phyloP scores from a whole-genome alignment of 495 filamentous ascomycete genomes.

The Penicillium lividum region DNA sequence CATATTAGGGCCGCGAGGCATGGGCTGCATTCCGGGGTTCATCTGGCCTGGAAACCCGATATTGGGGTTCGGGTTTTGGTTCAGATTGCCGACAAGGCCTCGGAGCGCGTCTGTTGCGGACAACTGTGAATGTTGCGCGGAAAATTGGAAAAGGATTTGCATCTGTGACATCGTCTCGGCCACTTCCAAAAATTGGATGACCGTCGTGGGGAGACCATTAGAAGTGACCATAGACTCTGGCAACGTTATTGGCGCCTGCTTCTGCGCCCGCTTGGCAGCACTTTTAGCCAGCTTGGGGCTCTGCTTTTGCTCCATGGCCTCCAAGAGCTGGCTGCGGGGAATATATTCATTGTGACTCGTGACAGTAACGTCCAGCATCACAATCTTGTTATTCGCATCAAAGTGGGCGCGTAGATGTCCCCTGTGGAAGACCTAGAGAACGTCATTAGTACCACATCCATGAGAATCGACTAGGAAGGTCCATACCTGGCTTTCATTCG shows the following conservation, averaged over 20 bases:
- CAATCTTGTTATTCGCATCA: slow-evolving; percentile 67
- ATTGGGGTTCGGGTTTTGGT: slow-evolving; percentile 35
- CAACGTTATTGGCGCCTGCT: slow-evolving; percentile 57
- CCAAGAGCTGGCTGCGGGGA: slow-evolving; percentile 53
- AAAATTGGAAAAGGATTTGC: slow-evolving; percentile 65
- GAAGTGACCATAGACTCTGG: slow-evolving; percentile 65
- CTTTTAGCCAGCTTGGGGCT: slow-evolving; percentile 70
- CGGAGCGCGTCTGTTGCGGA: slow-evolving; percentile 62
- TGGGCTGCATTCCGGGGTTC: slow-evolving; percentile 42
- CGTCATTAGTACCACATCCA: slow-evolving; percentile 5
- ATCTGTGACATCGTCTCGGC: slow-evolving; percentile 76
- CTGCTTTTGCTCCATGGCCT: slow-evolving; percentile 62
- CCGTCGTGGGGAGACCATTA: slow-evolving; percentile 56
- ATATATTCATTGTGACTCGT: slow-evolving; percentile 67
- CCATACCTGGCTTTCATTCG: slow-evolving; percentile 67
- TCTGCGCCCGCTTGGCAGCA: slow-evolving; percentile 54
- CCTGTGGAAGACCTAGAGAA: slow-evolving; percentile 58
- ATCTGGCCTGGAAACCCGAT: slow-evolving; percentile 35
- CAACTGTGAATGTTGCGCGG: slow-evolving; percentile 56
- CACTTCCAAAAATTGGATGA: slow-evolving; percentile 71
- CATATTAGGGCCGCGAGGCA: slow-evolving; percentile 37
- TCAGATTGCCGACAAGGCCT: slow-evolving; percentile 53
- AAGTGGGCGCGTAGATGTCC: slow-evolving; percentile 66
- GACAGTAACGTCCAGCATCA: slow-evolving; percentile 68
- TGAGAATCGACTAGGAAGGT: background rate